Conservation (phyloP, 2,329 filamentous ascomycete genomes). For the Fusarium cyanostomum region DNA sequence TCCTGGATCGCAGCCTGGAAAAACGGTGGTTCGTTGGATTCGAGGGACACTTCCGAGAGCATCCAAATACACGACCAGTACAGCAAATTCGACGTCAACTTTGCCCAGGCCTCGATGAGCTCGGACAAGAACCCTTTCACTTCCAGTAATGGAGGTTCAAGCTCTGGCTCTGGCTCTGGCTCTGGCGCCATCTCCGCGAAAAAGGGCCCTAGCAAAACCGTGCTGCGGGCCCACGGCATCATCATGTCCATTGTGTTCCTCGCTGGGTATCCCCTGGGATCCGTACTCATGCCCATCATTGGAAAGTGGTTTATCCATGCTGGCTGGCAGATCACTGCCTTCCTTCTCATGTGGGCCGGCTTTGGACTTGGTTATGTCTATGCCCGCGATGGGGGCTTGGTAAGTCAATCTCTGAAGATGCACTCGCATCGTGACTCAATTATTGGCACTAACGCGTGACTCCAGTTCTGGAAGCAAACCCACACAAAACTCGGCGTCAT, state of each 20-base stretch:
- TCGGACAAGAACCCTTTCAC: constrained; percentile 64
- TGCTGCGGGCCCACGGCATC: constrained; percentile 62
- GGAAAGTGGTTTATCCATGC: constrained; percentile 68
- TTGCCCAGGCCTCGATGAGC: constrained; percentile 57
- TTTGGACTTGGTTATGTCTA: constrained; percentile 66
- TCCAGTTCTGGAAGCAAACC: constrained; percentile 60
- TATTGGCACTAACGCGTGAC: constrained; percentile 27
- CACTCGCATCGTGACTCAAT: background rate
- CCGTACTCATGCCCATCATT: constrained; percentile 67
- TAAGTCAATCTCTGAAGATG: constrained; percentile 48
- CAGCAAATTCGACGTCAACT: constrained; percentile 57
- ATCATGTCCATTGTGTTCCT: constrained; percentile 70
- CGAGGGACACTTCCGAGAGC: constrained; percentile 49
- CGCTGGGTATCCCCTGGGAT: constrained; percentile 67
- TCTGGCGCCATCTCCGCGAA: constrained; percentile 24
- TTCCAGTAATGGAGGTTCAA: constrained; percentile 21
- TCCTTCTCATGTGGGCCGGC: constrained; percentile 67
- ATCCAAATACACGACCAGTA: constrained; percentile 60
- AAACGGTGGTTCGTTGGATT: constrained; percentile 56
- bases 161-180: constrained; percentile 9
- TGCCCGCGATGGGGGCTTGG: constrained; percentile 52
- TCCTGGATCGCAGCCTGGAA: constrained; percentile 67
- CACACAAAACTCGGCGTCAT: constrained; percentile 68
- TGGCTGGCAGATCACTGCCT: constrained; percentile 62
- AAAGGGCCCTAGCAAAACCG: constrained; percentile 35